Base-by-base conservation (phyloP, 2,329 filamentous ascomycete species). In the Penicillium freii region DNA sequence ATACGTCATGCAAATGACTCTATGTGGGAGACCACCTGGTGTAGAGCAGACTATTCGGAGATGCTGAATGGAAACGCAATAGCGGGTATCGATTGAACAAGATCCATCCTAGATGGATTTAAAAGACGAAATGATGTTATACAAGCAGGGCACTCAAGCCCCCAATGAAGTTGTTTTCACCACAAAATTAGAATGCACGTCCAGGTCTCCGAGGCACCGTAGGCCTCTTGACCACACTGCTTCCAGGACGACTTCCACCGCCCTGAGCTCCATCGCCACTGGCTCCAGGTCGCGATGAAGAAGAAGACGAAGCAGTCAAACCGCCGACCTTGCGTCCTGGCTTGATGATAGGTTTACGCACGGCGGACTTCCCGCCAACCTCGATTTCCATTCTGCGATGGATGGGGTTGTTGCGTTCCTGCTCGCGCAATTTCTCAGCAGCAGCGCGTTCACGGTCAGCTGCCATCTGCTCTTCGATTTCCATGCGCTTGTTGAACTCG, bases 401-500 rank as follows among this genome's bases (percentile, higher is more conserved):
- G 4, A 67, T 62, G 2, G 71, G 66, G 47, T 75, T 71, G 33
- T 69, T 71, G 42, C 67, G 68, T 48, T 76, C 74, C 47, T 69
- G 61, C 57, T 78, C 75, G 38, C 72, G 73, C 51, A 70, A 65
- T 46, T 77, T 76, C 31, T 77, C 69, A 17, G 72, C 71, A 5
- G 73, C 71, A n/a, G 73, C 75, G 15, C 80, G 77, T 56, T 84
- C 84, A 73, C 91, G 91, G 71, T 97, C 92, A 62, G 89, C 87
- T 0, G 89, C 91, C 89, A 97, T 97, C 76, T 96, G 86, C 3
- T 89, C 82, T 77, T 97, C 92, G 61, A 97, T 92, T 75, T 97
- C 92, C 83, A 96, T 92, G 74, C 90, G 92, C 51, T 86, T 82
- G 71, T 96, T 97, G 73, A 96, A 96, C 73, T 97, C 93, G 17